Conservation (phyloP, 1,284 basidiomycete species). For the Ceratobasidium papillatum region DNA sequence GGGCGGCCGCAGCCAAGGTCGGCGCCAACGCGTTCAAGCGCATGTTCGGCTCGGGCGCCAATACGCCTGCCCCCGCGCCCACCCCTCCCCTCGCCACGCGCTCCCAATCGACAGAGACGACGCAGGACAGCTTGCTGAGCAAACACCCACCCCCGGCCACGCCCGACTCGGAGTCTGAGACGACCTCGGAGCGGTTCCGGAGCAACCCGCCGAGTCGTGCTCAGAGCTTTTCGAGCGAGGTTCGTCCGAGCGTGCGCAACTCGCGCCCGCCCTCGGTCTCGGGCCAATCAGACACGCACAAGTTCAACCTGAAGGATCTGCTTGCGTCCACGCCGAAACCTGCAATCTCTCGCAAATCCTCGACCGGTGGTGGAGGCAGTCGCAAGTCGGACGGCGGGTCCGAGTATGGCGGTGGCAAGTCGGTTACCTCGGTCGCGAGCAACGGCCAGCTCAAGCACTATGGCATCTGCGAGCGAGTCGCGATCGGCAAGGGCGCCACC, state of each 20-base stretch:
- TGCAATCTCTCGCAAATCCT: conserved; percentile 63
- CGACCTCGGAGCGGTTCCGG: conserved; percentile 38
- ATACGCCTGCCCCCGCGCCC: conserved; percentile 58
- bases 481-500: conserved; percentile 97
- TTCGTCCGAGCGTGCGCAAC: conserved; percentile 47
- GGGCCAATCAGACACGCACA: conserved; percentile 60
- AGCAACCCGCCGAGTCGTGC: conserved; percentile 39
- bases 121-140: conserved; percentile 38
- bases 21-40: conserved; percentile 41
- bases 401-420: conserved; percentile 57
- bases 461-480: conserved; percentile 95
- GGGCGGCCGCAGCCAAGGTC: conserved; percentile 27
- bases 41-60: conserved; percentile 42
- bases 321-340: conserved; percentile 75
- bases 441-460: conserved; percentile 86
- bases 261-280: conserved; percentile 50
- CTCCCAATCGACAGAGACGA: conserved; percentile 43
- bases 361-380: conserved; percentile 63
- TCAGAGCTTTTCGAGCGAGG: conserved; percentile 46
- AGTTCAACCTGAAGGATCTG: conserved; percentile 85
- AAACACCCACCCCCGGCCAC: conserved; percentile 20
- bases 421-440: conserved; percentile 62
- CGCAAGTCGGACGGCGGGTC: conserved; percentile 68
- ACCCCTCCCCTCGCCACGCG: conserved; percentile 46
- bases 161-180: conserved; percentile 35